A percentile compares a stretch with the other conserved stretches of the same genome.
These are phyloP conservation scores for Plantago coronopus DNA, from an alignment of 305 asterid species.

Conservation along the genomic window DNA sequence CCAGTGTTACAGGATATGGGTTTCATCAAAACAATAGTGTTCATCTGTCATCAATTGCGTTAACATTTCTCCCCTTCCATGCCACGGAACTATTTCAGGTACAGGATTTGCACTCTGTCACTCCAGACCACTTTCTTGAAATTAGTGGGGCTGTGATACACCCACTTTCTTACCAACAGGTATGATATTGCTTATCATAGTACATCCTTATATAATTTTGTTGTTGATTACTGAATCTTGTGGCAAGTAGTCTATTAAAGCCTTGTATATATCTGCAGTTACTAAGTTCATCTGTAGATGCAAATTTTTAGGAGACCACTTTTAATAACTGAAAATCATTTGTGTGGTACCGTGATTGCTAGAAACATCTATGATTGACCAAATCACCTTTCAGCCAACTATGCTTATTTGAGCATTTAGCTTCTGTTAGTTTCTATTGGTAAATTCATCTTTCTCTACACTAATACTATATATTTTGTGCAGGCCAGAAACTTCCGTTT, in stretches of 20 bases:
- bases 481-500: slow-evolving; percentile 99
- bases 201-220: not conserved
- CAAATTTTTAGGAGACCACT: slow-evolving; percentile 12
- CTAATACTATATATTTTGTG: slow-evolving; percentile 23
- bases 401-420: slow-evolving; percentile 13
- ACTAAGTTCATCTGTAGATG: not conserved
- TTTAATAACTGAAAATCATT: slow-evolving; percentile 1
- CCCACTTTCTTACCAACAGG: slow-evolving; percentile 13
- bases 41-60: not conserved
- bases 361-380: not conserved
- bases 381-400: slow-evolving; percentile 10
- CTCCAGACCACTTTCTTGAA: slow-evolving; percentile 48
- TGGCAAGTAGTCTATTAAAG: not conserved
- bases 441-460: slow-evolving; percentile 15
- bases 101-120: slow-evolving; percentile 10
- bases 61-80: slow-evolving; percentile 10
- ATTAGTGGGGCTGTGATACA: slow-evolving; percentile 63
- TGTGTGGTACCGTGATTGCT: slow-evolving; percentile 16
- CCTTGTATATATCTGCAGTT: not conserved
- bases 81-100: slow-evolving; percentile 4
- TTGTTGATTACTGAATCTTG: not conserved
- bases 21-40: slow-evolving; percentile 1
- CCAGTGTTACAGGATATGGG: slow-evolving; percentile 1
- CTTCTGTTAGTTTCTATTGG: slow-evolving; percentile 4
- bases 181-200: slow-evolving; percentile 17